Evolutionary conservation across 495 filamentous ascomycete genomes (phyloP), one percentile per base, ranked within the genome.

Genomic region (Parathielavia appendiculata): DNA sequence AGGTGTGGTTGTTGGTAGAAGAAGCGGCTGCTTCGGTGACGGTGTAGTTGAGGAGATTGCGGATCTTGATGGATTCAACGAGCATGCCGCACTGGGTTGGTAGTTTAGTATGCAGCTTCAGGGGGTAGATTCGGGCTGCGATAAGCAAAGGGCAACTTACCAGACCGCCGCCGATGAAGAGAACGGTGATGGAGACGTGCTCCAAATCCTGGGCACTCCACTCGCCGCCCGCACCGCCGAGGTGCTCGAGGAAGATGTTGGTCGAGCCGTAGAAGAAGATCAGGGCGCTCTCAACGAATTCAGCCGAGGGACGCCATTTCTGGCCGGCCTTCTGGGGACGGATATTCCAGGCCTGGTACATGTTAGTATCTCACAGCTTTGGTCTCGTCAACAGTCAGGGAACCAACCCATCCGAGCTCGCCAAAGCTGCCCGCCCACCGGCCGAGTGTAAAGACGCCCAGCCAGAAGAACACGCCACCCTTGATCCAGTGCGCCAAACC

Each of bases 391-490:
- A 14, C 16, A 40, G 13, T 39, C 5, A 16, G 56, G 16, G 23
- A 48, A 72, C 76, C 55, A 62, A 82, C 80, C 93, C 93, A 98
- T 58, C 93, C 93, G 52, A 92, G 81, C 50, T 95, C 89, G 44
- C 88, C 84, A 73, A 93, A 98, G 73, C 87, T 86, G 17, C 93
- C 93, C 63, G 91, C 82, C 85, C 89, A 96, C 19, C 93, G 89
- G 16, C 90, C 90, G 19, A 98, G 81, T 0, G 90, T 93, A 30
- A 97, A 71, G 13, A 96, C 68, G 17, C 93, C 93, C 58, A 96
- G 91, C 87, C 90, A 90, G 72, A 97, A 89, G 75, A 98, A 98
- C 56, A 97, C 89, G n/a, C 90, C 90, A 53, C 92, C 93, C 68
- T 97, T 98, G 69, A 97, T 88, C 72, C 89, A 95, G 71, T 97